phyloP scores from a whole-genome alignment of 441 rosid species.

The Bocquillonia castaneifolia region DNA sequence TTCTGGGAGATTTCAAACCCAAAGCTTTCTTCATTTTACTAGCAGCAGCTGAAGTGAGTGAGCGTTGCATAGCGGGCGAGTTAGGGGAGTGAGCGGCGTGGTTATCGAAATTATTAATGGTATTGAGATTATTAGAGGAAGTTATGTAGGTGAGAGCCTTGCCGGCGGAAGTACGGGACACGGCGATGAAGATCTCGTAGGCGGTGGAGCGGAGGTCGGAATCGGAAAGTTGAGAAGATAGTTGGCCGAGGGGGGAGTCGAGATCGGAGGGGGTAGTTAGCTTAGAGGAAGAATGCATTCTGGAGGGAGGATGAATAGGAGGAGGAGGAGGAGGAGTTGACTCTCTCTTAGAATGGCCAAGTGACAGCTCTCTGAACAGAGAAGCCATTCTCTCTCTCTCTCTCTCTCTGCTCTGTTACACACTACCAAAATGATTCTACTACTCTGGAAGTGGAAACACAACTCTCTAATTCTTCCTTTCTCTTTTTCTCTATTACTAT shows the following conservation, averaged over 20 bases:
- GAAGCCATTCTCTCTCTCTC: conserved; percentile 89
- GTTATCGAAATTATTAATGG: not conserved
- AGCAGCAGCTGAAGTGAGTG: conserved; percentile 83
- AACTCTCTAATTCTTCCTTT: too few relatives aligned
- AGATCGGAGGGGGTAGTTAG: conserved; percentile 42
- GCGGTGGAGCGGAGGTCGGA: conserved; percentile 77
- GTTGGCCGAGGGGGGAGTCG: conserved; percentile 71
- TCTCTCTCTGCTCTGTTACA: too few relatives aligned
- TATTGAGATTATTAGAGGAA: conserved; percentile 40
- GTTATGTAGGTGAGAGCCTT: conserved; percentile 52
- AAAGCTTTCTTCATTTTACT: conserved; percentile 96
- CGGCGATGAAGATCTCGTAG: conserved; percentile 88
- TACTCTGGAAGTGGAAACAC: too few relatives aligned
- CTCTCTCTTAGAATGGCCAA: conserved; percentile 80
- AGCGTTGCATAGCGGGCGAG: conserved; percentile 61
- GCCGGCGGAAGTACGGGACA: conserved; percentile 69
- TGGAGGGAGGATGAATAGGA: conserved; percentile 22
- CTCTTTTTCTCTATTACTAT: too few relatives aligned
- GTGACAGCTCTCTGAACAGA: conserved; percentile 83
- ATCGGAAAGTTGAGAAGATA: conserved; percentile 57
- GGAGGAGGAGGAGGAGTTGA: conserved; percentile 41
- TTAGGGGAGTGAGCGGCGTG: conserved; percentile 26
- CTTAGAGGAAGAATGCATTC: conserved; percentile 29
- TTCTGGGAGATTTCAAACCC: conserved; percentile 75
- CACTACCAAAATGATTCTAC: too few relatives aligned